These are phyloP conservation scores for Trichaptum fuscoviolaceum DNA, from an alignment of 768 basidiomycete genomes.

Conservation along the genomic window DNA sequence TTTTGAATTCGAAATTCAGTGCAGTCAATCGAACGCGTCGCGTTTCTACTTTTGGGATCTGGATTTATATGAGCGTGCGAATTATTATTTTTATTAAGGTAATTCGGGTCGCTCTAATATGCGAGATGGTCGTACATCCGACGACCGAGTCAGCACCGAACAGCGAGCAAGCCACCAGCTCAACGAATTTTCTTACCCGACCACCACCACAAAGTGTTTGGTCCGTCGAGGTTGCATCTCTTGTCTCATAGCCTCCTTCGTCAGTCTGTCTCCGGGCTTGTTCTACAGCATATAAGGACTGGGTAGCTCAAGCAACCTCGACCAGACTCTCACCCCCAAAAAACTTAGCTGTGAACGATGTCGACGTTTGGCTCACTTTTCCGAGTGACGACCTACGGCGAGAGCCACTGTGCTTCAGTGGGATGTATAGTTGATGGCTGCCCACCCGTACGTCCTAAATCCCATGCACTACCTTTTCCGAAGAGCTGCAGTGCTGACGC, in stretches of 20 bases:
- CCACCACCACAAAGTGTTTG: background rate
- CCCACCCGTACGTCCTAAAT: constrained; percentile 65
- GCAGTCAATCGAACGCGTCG: background rate
- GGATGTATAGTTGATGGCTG: constrained; percentile 98
- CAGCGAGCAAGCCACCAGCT: background rate
- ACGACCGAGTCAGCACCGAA: background rate
- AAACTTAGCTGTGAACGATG: constrained; percentile 41
- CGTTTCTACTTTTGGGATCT: background rate
- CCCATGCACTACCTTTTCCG: background rate
- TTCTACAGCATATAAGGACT: background rate
- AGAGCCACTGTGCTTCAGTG: constrained; percentile 95
- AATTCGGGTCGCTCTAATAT: background rate
- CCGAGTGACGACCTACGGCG: constrained; percentile 95
- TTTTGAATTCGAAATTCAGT: background rate
- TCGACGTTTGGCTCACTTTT: constrained; percentile 90
- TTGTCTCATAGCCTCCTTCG: background rate
- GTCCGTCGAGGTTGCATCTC: background rate
- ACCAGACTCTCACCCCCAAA: background rate
- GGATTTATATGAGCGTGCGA: background rate
- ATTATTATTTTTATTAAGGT: background rate
- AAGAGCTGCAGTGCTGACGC: background rate
- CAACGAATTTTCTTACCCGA: background rate
- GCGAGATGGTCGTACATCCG: background rate
- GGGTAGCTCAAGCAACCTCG: background rate
- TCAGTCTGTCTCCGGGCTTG: background rate